phyloP scores from a whole-genome alignment of 2,329 filamentous ascomycete species.

The Graphilbum fragrans region DNA sequence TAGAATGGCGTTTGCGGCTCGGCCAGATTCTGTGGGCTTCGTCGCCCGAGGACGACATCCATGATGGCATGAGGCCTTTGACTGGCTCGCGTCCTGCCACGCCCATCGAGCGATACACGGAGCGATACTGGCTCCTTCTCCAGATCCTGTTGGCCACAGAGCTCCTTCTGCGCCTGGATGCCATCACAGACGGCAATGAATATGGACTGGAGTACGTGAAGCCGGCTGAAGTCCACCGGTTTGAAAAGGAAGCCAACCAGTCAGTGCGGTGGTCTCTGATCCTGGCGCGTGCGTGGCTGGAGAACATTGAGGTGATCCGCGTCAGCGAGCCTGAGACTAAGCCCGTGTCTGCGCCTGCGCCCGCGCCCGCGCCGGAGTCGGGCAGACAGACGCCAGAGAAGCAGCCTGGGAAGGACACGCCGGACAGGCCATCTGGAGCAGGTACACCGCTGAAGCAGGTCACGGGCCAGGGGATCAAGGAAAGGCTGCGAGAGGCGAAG shows the following conservation, averaged over 20 bases:
- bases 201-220: slow-evolving; percentile 37
- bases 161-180: slow-evolving; percentile 51
- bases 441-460: not conserved
- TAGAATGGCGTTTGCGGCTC: slow-evolving; percentile 63
- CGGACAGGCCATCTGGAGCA: not conserved
- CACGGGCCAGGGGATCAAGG: not conserved
- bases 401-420: not conserved
- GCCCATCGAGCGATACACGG: slow-evolving; percentile 42
- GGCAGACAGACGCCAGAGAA: not conserved
- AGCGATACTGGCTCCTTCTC: slow-evolving; percentile 55
- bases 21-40: slow-evolving; percentile 58
- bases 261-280: slow-evolving; percentile 58
- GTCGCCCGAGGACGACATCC: slow-evolving; percentile 8
- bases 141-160: slow-evolving; percentile 55
- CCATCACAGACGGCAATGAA: slow-evolving; percentile 48
- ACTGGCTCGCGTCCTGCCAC: slow-evolving; percentile 17
- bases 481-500: slow-evolving; percentile 14
- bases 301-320: slow-evolving; percentile 44
- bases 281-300: slow-evolving; percentile 53
- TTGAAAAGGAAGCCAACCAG: slow-evolving; percentile 47
- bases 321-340: slow-evolving; percentile 11
- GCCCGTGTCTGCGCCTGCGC: not conserved
- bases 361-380: slow-evolving; percentile 25
- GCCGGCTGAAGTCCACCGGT: slow-evolving; percentile 44
- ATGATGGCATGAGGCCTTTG: not conserved